A percentile compares a stretch with the other conserved stretches of the same genome.
Conservation (phyloP, 768 basidiomycete genomes). For the Suillus alpinus region DNA sequence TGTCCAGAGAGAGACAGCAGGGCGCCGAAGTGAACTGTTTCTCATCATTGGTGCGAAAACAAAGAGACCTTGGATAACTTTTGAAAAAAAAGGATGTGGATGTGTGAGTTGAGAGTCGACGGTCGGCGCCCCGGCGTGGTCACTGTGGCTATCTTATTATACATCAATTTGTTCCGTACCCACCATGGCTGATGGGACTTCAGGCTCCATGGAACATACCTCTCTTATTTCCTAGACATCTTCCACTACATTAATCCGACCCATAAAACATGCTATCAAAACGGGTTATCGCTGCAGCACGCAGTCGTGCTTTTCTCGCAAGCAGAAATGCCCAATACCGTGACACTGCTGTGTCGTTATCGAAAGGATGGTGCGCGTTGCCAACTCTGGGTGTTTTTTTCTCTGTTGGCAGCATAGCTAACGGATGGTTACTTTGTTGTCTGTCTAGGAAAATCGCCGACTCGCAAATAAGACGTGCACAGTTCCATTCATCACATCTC, state of each 20-base stretch:
- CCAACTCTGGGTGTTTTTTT: constrained; percentile 13
- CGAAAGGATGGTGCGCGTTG: constrained; percentile 47
- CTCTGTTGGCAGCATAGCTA: constrained; percentile 6
- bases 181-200: not conserved
- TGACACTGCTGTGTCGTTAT: constrained; percentile 31
- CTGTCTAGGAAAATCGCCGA: constrained; percentile 44
- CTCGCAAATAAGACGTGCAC: constrained; percentile 47
- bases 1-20: not conserved
- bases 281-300: constrained; percentile 63
- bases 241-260: not conserved
- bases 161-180: constrained; percentile 2
- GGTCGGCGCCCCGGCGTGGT: not conserved
- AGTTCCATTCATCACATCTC: constrained; percentile 70
- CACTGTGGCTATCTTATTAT: not conserved
- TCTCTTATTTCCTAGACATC: not conserved
- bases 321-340: constrained; percentile 27
- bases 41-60: not conserved
- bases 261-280: constrained; percentile 58
- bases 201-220: not conserved
- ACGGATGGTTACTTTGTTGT: constrained; percentile 1
- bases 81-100: not conserved
- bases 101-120: not conserved
- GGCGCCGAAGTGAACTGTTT: not conserved
- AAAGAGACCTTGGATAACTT: not conserved
- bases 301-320: constrained; percentile 51